Percentiles rank a stretch among this genome's conserved stretches.
Evolutionary conservation across 805 yeast species (phyloP).

Genomic region (Nakazawaea populi): DNA sequence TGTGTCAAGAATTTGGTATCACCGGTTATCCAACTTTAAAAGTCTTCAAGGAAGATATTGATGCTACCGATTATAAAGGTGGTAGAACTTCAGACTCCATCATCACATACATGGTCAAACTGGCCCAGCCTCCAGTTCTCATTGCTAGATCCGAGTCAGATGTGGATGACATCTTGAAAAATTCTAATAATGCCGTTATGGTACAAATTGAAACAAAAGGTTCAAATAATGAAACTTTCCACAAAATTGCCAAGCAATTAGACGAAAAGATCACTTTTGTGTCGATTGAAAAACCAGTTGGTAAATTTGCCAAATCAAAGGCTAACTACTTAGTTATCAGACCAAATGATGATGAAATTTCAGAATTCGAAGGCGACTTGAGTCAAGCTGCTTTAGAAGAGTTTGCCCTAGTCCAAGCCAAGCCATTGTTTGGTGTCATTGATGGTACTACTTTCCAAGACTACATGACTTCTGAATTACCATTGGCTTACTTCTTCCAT

Average conservation of each 20-base stretch:
- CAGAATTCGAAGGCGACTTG: slow-evolving; percentile 26
- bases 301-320: slow-evolving; percentile 27
- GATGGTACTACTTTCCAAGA: slow-evolving; percentile 70
- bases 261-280: slow-evolving; percentile 65
- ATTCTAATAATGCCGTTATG: slow-evolving; percentile 46
- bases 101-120: slow-evolving; percentile 71
- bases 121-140: slow-evolving; percentile 71
- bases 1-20: slow-evolving; percentile 63
- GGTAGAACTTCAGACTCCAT: slow-evolving; percentile 80
- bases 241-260: slow-evolving; percentile 52
- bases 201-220: slow-evolving; percentile 40
- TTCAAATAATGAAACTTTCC: slow-evolving; percentile 51
- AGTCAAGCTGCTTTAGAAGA: slow-evolving; percentile 31
- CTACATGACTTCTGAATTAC: slow-evolving; percentile 68
- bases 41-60: slow-evolving; percentile 53
- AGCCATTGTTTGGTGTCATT: slow-evolving; percentile 86
- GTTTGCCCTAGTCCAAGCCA: slow-evolving; percentile 56
- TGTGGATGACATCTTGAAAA: slow-evolving; percentile 43
- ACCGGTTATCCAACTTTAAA: slow-evolving; percentile 84
- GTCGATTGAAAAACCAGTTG: slow-evolving; percentile 28
- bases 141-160: slow-evolving; percentile 40
- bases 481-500: slow-evolving; percentile 88
- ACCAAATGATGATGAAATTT: slow-evolving; percentile 28
- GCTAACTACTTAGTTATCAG: slow-evolving; percentile 42
- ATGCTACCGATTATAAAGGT: slow-evolving; percentile 69